Percentiles rank a stretch among this genome's conserved stretches.
Conservation (phyloP, 495 filamentous ascomycete genomes). For the Peziza echinospora region DNA sequence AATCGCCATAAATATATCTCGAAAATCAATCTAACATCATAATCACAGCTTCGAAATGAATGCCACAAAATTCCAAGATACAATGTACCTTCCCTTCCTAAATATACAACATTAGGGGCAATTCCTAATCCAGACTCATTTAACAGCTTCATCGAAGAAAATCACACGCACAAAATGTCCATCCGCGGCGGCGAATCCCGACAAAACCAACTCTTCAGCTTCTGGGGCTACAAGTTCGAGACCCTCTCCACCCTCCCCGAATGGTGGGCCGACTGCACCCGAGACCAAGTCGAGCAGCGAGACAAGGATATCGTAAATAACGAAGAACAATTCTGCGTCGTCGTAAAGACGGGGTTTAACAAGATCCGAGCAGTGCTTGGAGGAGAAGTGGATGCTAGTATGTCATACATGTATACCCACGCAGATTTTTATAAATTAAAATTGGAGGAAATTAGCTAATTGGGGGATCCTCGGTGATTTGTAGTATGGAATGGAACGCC, state of each 20-base stretch:
- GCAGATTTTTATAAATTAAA: neutral
- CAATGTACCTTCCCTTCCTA: neutral
- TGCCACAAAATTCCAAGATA: constrained; percentile 69
- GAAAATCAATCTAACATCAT: neutral
- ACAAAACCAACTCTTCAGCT: constrained; percentile 35
- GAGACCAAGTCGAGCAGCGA: constrained; percentile 57
- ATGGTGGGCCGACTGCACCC: constrained; percentile 45
- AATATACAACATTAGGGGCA: too few species aligned
- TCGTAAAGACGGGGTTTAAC: constrained; percentile 71
- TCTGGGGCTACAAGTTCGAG: constrained; percentile 94
- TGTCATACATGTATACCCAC: too few species aligned
- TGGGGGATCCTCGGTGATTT: constrained; percentile 7
- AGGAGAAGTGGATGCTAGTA: constrained; percentile 87
- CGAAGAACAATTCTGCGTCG: constrained; percentile 78
- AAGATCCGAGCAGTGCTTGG: constrained; percentile 50
- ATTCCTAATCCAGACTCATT: too few species aligned
- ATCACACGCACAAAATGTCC: constrained; percentile 43
- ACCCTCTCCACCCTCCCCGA: constrained; percentile 50
- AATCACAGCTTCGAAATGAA: constrained; percentile 75
- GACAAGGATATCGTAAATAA: constrained; percentile 55
- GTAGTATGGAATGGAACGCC: constrained; percentile 72
- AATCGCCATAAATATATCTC: too few species aligned
- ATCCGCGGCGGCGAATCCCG: constrained; percentile 19
- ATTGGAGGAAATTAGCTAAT: constrained; percentile 1
- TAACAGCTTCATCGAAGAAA: constrained; percentile 90